Conservation (phyloP, 148 eudicot genomes). For the Limonium bicolor region DNA sequence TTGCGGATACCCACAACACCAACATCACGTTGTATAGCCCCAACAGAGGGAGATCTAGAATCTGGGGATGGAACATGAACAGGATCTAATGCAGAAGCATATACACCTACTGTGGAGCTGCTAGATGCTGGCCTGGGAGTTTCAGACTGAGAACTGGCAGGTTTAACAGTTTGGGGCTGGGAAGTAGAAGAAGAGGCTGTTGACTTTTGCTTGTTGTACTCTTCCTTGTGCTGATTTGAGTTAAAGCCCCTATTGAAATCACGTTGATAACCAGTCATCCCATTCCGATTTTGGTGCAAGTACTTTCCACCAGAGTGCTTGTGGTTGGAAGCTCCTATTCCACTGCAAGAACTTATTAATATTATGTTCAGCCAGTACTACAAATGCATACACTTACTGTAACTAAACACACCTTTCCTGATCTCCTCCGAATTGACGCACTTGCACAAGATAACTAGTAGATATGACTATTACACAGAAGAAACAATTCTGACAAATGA, state of each 20-base stretch:
- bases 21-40: slow-evolving; percentile 75
- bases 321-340: slow-evolving; percentile 24
- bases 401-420: too few species aligned
- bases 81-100: slow-evolving; percentile 87
- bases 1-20: slow-evolving; percentile 83
- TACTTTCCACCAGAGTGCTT: slow-evolving; percentile 17
- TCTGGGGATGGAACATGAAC: slow-evolving; percentile 82
- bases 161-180: slow-evolving; percentile 18
- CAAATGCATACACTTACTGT: too few species aligned
- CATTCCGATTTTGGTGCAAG: slow-evolving; percentile 19
- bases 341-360: too few species aligned
- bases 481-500: too few species aligned
- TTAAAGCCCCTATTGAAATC: slow-evolving; percentile 20
- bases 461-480: too few species aligned
- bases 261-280: slow-evolving; percentile 20
- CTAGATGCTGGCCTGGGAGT: slow-evolving; percentile 23
- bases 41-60: slow-evolving; percentile 60
- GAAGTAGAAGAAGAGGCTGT: slow-evolving; percentile 17
- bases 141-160: slow-evolving; percentile 23
- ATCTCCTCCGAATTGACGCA: too few species aligned
- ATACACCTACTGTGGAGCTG: slow-evolving; percentile 54
- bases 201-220: slow-evolving; percentile 17
- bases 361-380: too few species aligned
- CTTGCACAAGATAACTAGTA: too few species aligned
- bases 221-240: slow-evolving; percentile 17